Conservation (phyloP, 768 basidiomycete species). For the Vararia minispora region DNA sequence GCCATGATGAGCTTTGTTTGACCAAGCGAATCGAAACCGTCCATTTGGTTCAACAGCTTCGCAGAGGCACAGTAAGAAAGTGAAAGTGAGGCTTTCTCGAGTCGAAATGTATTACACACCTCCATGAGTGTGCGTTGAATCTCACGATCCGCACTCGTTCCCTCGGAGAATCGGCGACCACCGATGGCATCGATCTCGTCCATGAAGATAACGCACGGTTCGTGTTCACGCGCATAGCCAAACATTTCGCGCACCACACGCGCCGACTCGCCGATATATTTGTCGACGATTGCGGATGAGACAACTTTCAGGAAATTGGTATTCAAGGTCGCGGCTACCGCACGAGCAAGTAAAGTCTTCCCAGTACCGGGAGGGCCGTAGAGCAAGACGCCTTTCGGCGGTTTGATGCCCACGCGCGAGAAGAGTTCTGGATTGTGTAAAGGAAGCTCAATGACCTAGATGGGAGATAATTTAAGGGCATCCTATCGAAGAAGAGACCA, state of each 20-base stretch:
- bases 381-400: conserved; percentile 91
- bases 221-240: conserved; percentile 93
- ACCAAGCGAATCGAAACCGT: conserved; percentile 96
- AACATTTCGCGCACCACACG: conserved; percentile 98
- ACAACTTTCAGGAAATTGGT: conserved; percentile 99
- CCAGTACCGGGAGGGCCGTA: conserved; percentile 97
- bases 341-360: conserved; percentile 89
- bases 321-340: conserved; percentile 88
- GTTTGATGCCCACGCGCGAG: conserved; percentile 89
- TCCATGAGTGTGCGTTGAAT: conserved; percentile 99
- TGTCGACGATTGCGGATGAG: conserved; percentile 94
- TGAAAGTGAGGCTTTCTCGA: not conserved
- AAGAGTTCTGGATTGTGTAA: conserved; percentile 92
- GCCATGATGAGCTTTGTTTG: conserved; percentile 98
- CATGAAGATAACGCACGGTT: conserved; percentile 99
- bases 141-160: conserved; percentile 95
- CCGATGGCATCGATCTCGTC: conserved; percentile 98
- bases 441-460: conserved; percentile 89
- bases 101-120: conserved; percentile 25
- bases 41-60: conserved; percentile 97
- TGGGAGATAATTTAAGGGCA: not conserved
- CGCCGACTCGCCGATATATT: conserved; percentile 98
- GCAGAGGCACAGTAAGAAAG: not conserved
- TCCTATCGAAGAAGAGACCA: not conserved
- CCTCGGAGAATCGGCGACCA: conserved; percentile 81